Evolutionary conservation across 768 basidiomycete species (phyloP), one percentile per base, ranked within the genome.

Genomic region (Rhodosporidiobolus sp.): DNA sequence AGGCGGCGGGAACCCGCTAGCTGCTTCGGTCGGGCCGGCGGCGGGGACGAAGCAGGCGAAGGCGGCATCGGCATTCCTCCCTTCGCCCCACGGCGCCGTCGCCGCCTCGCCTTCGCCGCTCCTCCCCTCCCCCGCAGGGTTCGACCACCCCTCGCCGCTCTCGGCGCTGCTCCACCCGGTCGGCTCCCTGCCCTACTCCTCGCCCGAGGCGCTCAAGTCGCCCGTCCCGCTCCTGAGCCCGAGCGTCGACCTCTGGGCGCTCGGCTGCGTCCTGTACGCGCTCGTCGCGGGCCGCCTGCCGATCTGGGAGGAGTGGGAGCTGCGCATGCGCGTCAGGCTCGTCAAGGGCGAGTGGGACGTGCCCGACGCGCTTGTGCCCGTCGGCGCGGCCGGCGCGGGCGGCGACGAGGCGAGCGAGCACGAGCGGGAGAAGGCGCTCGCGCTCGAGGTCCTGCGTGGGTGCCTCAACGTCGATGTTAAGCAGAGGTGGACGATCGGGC

Each of bases 221-320:
- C 67, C 63, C 43, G 49, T 75, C 10, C 78, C 79, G 24, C 61
- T 77, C 67, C 35, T 68, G 6, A 50, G 60, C 77, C 88, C 89
- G 52, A 88, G 89, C 0, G 94, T 69, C 30, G 96, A 99, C 75
- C 88, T 98, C 38, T 99, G 96, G 96, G 94, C 96, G 0, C 83
- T 97, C 4, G 96, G 96, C 0, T 88, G 94, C 65, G 85, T 96
- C 73, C 87, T 99, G 3, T 91, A 93, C 79, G 88, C 89, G 14
- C 84, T 99, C 2, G 85, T 98, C 28, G 88, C 88, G 0, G 93
- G 93, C 5, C 83, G 84, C n/a, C 83, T 98, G 12, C 96, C 96
- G 0, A 97, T 97, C 80, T 82, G 79, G 46, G 95, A 99, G 81
- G 83, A 89, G 0, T 99, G 91, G 78, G 95, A 99, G 80, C 94